Evolutionary conservation across 2,329 filamentous ascomycete species (phyloP), one percentile per base, ranked within the genome.

Genomic region (Leptographium flavum): DNA sequence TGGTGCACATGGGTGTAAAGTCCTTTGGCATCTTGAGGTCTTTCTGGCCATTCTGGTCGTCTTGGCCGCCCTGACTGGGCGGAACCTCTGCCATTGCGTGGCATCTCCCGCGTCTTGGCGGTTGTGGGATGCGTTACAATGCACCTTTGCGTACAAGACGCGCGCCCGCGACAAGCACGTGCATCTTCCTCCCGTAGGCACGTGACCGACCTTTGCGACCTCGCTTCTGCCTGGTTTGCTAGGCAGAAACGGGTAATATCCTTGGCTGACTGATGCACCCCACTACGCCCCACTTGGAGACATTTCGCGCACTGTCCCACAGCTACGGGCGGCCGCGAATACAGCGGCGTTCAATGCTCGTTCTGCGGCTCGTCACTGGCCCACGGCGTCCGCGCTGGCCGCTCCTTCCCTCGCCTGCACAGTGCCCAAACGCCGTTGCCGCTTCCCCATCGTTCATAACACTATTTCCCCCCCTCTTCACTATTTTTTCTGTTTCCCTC

Each of bases 381-480:
- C 22, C 19, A 15, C 10, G 17, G 19, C 35, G 42, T 39, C 28
- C 31, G 5, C 19, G 31, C 43, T 43, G 47, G 44, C 42, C 45
- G 47, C 44, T 42, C 49, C 49, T 48, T 49, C 46, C 43, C 38
- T 35, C 46, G 25, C 25, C 14, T 37, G 37, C 45, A 32, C 17
- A 31, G 33, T 33, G 35, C 28, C 36, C 42, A 45, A 42, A 27
- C 43, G 39, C 31, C 44, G 30, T 42, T 46, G 23, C 42, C 42
- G 33, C 35, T 49, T 42, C 43, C 42, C 40, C 47, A 43, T 31
- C 47, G 43, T 32, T n/a, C 32, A 41, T 32, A 25, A 15, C 14
- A 23, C 6, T 30, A 23, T 38, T 46, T 30, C 23, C 27, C 36
- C 35, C 30, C 38, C 30, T 39, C 23, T 30, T 40, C 31, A 41